Conservation (phyloP, 305 asterid genomes). For the Withania somnifera region DNA sequence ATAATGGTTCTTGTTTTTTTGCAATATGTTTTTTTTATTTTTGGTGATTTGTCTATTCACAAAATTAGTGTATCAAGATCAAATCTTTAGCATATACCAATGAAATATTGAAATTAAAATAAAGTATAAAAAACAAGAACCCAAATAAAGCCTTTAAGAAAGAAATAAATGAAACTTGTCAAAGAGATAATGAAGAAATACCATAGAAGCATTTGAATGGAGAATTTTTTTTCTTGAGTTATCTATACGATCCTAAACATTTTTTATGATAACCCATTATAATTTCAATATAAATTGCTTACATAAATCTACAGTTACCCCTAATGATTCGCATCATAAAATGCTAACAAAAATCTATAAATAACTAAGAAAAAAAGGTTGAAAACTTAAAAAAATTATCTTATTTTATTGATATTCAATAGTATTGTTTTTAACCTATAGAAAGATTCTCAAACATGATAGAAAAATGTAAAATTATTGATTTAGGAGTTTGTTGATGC, state of each 20-base stretch:
- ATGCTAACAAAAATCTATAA: neutral
- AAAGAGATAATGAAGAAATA: neutral
- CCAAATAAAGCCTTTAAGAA: too few species aligned
- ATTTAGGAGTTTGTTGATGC: neutral
- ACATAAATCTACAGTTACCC: neutral
- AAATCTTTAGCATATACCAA: too few species aligned
- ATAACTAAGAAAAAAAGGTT: neutral
- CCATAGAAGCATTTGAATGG: neutral
- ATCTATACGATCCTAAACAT: too few species aligned
- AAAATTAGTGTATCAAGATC: too few species aligned
- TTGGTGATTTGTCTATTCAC: too few species aligned
- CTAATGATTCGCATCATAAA: neutral
- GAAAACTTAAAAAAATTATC: too few species aligned
- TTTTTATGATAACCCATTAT: too few species aligned
- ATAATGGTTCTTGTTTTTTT: neutral
- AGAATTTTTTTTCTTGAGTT: neutral
- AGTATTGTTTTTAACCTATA: neutral
- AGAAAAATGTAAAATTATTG: neutral
- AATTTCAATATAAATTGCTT: too few species aligned
- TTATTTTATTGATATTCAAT: neutral
- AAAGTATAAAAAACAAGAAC: too few species aligned
- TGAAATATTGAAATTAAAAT: too few species aligned
- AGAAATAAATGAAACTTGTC: neutral
- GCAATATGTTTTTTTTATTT: neutral
- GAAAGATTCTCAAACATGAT: neutral